Evolutionary conservation across 2,329 filamentous ascomycete species (phyloP).

Genomic region (Paecilomyces niveus): DNA sequence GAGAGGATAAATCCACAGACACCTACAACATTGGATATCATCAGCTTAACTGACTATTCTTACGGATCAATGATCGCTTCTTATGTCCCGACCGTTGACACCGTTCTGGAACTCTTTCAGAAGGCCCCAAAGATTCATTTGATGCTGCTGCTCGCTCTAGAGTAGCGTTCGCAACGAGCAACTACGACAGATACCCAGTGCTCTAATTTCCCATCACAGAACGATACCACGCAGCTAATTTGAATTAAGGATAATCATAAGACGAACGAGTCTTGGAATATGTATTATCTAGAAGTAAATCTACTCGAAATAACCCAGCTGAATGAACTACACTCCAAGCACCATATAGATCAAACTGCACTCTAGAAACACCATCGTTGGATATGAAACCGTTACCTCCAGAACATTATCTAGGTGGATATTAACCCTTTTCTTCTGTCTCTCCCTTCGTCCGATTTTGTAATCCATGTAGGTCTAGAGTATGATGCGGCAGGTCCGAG

Average conservation of each 20-base stretch:
- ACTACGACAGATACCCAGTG: not conserved
- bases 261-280: not conserved
- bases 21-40: constrained; percentile 24
- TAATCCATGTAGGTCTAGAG: not conserved
- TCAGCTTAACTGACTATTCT: constrained; percentile 80
- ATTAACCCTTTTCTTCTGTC: not conserved
- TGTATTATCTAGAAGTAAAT: not conserved
- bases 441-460: not conserved
- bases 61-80: constrained; percentile 81
- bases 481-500: too few relatives aligned
- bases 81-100: constrained; percentile 54
- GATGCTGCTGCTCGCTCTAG: constrained; percentile 63
- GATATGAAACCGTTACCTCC: not conserved
- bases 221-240: not conserved
- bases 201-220: not conserved
- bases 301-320: not conserved
- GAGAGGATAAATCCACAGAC: constrained; percentile 28
- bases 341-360: not conserved
- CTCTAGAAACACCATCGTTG: not conserved
- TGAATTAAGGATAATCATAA: not conserved
- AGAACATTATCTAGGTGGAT: not conserved
- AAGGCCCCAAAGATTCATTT: constrained; percentile 48
- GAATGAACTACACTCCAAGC: not conserved
- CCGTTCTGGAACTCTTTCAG: constrained; percentile 55
- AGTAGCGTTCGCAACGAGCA: constrained; percentile 38